These are phyloP conservation scores for Fusarium sp. DNA, from an alignment of 2,329 filamentous ascomycete genomes.

Conservation along the genomic window DNA sequence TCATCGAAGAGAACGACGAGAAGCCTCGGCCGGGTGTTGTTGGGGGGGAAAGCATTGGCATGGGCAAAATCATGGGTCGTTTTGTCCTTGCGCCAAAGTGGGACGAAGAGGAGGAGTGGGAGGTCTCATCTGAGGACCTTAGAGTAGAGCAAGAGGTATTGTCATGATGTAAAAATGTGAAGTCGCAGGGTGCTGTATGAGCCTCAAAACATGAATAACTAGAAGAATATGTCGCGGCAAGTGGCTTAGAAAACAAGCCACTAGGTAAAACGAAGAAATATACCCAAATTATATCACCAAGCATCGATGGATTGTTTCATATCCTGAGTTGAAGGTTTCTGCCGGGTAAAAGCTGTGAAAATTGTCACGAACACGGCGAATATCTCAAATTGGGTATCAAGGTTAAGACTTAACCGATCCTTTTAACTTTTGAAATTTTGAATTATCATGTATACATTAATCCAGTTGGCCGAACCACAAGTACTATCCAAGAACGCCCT, in stretches of 20 bases:
- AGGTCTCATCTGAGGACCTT: constrained; percentile 57
- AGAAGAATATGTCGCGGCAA: background rate
- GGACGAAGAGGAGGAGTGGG: constrained; percentile 70
- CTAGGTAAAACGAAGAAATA: constrained; percentile 21
- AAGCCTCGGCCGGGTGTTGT: constrained; percentile 60
- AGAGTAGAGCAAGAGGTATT: constrained; percentile 26
- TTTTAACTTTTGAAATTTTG: background rate
- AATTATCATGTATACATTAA: constrained; percentile 29
- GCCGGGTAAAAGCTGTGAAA: constrained; percentile 5
- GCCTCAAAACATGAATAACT: background rate
- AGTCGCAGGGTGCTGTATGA: constrained; percentile 1
- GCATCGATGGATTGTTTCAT: background rate
- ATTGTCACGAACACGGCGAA: background rate
- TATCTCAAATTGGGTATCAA: background rate
- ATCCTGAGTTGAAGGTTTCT: background rate
- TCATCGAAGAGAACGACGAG: constrained; percentile 70
- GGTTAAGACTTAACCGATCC: background rate
- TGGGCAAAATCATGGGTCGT: constrained; percentile 74
- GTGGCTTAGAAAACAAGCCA: background rate
- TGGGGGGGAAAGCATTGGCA: constrained; percentile 68
- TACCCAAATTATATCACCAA: constrained; percentile 24
- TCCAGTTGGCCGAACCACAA: background rate
- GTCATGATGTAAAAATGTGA: background rate
- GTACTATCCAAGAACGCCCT: constrained; percentile 16
- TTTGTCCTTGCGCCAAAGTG: constrained; percentile 72